Evolutionary conservation across 2,329 filamentous ascomycete genomes (phyloP), one percentile per base, ranked within the genome.

Genomic region (Akanthomyces lecanii): DNA sequence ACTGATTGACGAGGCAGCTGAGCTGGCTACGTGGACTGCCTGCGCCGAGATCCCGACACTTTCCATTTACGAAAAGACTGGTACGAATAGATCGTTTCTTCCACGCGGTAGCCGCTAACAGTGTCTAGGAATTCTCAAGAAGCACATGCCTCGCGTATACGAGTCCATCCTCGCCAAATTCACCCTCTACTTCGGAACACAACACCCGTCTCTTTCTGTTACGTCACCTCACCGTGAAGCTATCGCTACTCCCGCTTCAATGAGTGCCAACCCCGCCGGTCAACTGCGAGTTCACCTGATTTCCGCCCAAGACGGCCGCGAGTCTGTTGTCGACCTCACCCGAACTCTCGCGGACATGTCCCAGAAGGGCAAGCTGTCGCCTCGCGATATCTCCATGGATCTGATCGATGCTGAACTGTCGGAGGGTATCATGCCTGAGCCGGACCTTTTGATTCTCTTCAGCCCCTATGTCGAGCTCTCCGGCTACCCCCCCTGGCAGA

Each of bases 401-500:
- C 79, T 99, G 57, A 88, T 99, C 59, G 92, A 98, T 71, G 90
- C 91, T 5, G 95, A 99, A 76, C 83, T 99, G 57, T 89, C 80
- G 16, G 85, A 88, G 71, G 85, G 83, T 58, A 87, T 96, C 65
- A 95, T 96, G 83, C 82, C 85, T 11, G 94, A 99, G 76, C 95
- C 95, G 2, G 93, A 98, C 73, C 80, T 99, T 16, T 79, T 99
- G 64, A 85, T 99, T 61, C 79, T 97, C 10, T 99, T 99, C 74
- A 87, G 89, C 1, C 91, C 93, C 4, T 86, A 87, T 56, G 86
- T 98, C 61, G 88, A 92, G 73, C 78, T 99, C 51, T 88, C 92
- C 61, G 92, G 95, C 11, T 99, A 98, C 73, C 95, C 95, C 11
- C 95, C 95, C 1, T 99, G 95, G 95, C 95, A 97, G 77, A 85